Base-by-base conservation (phyloP, 2,329 filamentous ascomycete genomes). In the Apiospora marii region DNA sequence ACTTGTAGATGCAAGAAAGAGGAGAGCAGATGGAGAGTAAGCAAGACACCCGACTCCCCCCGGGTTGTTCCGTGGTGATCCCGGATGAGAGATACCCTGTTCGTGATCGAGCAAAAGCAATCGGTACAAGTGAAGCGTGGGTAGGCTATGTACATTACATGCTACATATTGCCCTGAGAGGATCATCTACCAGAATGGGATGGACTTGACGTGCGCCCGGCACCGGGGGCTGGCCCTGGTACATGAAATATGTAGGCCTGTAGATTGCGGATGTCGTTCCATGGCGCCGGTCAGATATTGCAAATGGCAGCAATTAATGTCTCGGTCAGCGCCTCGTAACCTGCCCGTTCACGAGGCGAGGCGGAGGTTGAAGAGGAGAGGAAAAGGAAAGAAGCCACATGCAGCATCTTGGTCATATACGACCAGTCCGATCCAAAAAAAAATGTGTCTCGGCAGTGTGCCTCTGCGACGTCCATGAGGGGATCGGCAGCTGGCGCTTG, bases 31-130 rank as follows among this genome's bases (percentile, higher is more conserved):
- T 22, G 4, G 24, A 14, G 51, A 37, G 53, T 64, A 64, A 64
- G 53, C 53, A 64, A 10, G 22, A 19, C n/a, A 64, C 30, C 5
- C 4, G 30, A 41, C 30, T 16, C 22, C 46, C n/a, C 53, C 53
- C 30, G 53, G 53, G 53, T 37, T 64, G 53, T 64, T 64, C 53
- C 53, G 53, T 64, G 53, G 16, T n/a, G 53, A 37, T 64, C 16
- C 53, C 53, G 53, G 53, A n/a, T 10, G 30, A 41, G 30, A 34
- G 19, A 22, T 30, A 19, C 19, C 53, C 16, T 22, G 53, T 41
- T 19, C 10, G 53, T 64, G 53, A 64, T 64, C 53, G 30, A 64
- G 19, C 53, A 64, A 64, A 37, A 37, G 53, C 30, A 64, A 37
- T 16, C 19, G 53, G 53, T 64, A 22, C 30, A 37, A 19, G 46